Evolutionary conservation across 441 rosid genomes (phyloP).

Genomic region (Gossypium aridum): DNA sequence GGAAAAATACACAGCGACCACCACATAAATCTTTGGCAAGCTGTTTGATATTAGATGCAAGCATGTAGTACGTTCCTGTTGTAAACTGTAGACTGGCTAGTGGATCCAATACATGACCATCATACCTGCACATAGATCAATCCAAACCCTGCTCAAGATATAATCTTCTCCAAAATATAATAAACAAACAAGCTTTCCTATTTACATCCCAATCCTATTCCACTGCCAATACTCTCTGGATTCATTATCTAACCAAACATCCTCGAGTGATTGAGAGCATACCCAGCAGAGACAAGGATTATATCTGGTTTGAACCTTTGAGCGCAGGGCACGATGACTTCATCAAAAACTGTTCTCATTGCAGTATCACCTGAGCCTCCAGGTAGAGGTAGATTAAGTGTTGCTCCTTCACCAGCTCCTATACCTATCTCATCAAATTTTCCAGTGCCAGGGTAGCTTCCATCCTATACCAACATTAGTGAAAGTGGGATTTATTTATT

Average conservation of each 20-base stretch:
- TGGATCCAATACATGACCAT: conserved; percentile 57
- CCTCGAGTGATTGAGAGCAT: conserved; percentile 20
- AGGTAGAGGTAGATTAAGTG: conserved; percentile 80
- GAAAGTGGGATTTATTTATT: neutral
- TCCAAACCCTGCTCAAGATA: neutral
- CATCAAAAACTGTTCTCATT: conserved; percentile 78
- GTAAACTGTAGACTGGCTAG: conserved; percentile 84
- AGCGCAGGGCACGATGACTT: conserved; percentile 83
- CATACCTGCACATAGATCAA: conserved; percentile 6
- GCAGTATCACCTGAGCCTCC: conserved; percentile 92
- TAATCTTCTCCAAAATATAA: neutral
- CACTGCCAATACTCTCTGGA: neutral
- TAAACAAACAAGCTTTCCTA: neutral
- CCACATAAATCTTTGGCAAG: conserved; percentile 80
- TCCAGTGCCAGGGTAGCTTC: conserved; percentile 95
- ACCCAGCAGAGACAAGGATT: conserved; percentile 95
- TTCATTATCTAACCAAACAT: neutral
- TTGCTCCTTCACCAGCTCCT: conserved; percentile 86
- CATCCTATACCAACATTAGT: conserved; percentile 41
- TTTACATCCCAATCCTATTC: neutral
- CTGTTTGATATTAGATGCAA: conserved; percentile 67
- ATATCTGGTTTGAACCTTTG: conserved; percentile 89
- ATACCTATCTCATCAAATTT: conserved; percentile 68
- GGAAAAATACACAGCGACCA: conserved; percentile 81
- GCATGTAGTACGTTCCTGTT: conserved; percentile 74